Evolutionary conservation across 2,329 filamentous ascomycete species (phyloP).

Genomic region (Fragosphaeria purpurea): DNA sequence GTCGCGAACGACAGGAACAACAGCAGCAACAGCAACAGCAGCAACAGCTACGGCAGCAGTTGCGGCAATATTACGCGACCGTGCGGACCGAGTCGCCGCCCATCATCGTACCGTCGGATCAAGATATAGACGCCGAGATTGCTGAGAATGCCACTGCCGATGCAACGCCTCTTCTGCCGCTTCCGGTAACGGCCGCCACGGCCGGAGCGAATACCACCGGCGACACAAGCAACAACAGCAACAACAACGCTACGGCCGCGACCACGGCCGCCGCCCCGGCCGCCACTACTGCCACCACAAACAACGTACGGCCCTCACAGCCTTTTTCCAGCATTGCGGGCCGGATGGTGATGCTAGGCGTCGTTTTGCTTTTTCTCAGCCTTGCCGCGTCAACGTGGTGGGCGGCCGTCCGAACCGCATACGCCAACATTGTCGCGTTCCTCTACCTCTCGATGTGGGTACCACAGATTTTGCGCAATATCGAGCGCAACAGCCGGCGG

Average conservation of each 20-base stretch:
- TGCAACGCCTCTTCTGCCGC: slow-evolving; percentile 16
- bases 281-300: slow-evolving; percentile 19
- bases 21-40: slow-evolving; percentile 16
- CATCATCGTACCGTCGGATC: slow-evolving; percentile 53
- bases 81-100: slow-evolving; percentile 19
- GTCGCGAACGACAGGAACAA: slow-evolving; percentile 26
- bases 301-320: slow-evolving; percentile 16
- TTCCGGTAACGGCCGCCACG: slow-evolving; percentile 22
- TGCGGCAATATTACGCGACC: neutral
- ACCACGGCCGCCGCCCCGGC: slow-evolving; percentile 22
- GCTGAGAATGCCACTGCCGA: slow-evolving; percentile 25
- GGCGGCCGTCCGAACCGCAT: slow-evolving; percentile 40
- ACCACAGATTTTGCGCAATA: slow-evolving; percentile 85
- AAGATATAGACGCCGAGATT: slow-evolving; percentile 54
- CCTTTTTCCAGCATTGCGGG: slow-evolving; percentile 47
- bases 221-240: too few species aligned
- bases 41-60: slow-evolving; percentile 11
- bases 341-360: slow-evolving; percentile 45
- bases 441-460: slow-evolving; percentile 83
- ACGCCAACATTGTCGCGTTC: slow-evolving; percentile 56
- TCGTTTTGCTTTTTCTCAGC: slow-evolving; percentile 47
- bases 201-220: slow-evolving; percentile 1
- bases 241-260: slow-evolving; percentile 13
- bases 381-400: slow-evolving; percentile 54
- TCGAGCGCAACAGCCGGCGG: slow-evolving; percentile 80